Conservation (phyloP, 176 grass and related monocot genomes). For the Panicum miliaceum region DNA sequence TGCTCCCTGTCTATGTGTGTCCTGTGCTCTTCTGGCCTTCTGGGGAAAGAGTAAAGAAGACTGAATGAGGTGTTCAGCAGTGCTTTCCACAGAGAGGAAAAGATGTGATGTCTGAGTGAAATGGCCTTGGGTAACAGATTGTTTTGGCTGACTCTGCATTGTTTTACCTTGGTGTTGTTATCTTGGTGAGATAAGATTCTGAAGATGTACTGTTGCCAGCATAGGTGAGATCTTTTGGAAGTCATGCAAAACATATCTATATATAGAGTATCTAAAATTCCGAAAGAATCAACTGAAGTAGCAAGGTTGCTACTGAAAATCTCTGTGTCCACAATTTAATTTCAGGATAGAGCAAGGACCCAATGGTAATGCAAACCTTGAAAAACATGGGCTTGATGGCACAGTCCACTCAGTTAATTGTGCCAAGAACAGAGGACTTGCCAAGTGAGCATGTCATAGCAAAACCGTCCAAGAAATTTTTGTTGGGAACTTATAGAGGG, state of each 20-base stretch:
- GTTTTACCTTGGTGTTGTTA: slow-evolving; percentile 15
- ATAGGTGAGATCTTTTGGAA: not conserved
- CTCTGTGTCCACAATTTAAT: not conserved
- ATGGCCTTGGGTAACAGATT: slow-evolving; percentile 28
- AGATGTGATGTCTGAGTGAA: slow-evolving; percentile 6
- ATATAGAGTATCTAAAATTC: not conserved
- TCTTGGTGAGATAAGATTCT: slow-evolving; percentile 34
- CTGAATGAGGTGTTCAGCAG: slow-evolving; percentile 35
- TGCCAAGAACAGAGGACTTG: not conserved
- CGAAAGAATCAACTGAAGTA: not conserved
- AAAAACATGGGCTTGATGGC: slow-evolving; percentile 1
- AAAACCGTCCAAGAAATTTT: not conserved
- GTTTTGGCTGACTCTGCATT: slow-evolving; percentile 32
- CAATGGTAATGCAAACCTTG: not conserved
- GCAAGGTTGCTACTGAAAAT: not conserved
- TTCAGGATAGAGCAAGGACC: slow-evolving; percentile 7
- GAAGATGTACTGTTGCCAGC: not conserved
- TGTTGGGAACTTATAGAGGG: not conserved
- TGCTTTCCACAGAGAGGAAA: slow-evolving; percentile 26
- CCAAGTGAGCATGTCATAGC: not conserved
- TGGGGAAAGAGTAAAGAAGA: slow-evolving; percentile 46
- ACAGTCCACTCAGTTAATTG: not conserved
- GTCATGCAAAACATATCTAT: not conserved
- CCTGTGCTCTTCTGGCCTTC: slow-evolving; percentile 8
- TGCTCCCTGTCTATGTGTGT: not conserved